Base-by-base conservation (phyloP, 129 eudicot genomes). In the Calendula officinalis region DNA sequence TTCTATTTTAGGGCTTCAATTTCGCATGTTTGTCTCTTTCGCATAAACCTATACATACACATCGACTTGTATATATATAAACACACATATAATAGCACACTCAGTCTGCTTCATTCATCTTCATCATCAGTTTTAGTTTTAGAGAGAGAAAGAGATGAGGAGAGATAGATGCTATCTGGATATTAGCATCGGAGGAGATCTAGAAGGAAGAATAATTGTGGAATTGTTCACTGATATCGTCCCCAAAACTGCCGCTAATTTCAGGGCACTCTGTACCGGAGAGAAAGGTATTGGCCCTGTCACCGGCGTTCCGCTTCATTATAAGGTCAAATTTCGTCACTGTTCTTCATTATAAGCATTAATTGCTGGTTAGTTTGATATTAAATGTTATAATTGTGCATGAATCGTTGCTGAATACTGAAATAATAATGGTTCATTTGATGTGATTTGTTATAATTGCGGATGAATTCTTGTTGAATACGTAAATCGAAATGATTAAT, bases 201-300 rank as follows among this genome's bases (percentile, higher is more conserved):
- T 92, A 39, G 98, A 88, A 49, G 98, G 98, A 4, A 72, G 98
- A 38, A 83, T 92, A 4, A 81, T 92, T 2, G 81, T 88, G 11
- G 91, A 92, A 73, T 68, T 92, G 45, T 88, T 65, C 67, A 70
- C 72, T 62, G 98, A 92, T 60, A 76, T 88, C 35, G 98, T 85
- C 27, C 98, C 98, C 40, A 88, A 75, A 68, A 92, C 98, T 6
- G 83, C 91, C 6, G 91, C 79, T 44, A 89, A 89, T 50, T 89
- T 89, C 73, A 70, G 89, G 55, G 92, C 96, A 75, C 89, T 88
- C 27, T 88, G 98, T 46, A 87, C 95, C 49, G 98, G 98, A 16
- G 96, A 92, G 72, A 81, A 81, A 45, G 98, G 98, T 76, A 45
- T 81, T 75, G 81, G 82, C 3, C 85, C 95, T 4, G 48, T 66